Evolutionary conservation across 2,329 filamentous ascomycete species (phyloP).

Genomic region (Stemphylium beticola): DNA sequence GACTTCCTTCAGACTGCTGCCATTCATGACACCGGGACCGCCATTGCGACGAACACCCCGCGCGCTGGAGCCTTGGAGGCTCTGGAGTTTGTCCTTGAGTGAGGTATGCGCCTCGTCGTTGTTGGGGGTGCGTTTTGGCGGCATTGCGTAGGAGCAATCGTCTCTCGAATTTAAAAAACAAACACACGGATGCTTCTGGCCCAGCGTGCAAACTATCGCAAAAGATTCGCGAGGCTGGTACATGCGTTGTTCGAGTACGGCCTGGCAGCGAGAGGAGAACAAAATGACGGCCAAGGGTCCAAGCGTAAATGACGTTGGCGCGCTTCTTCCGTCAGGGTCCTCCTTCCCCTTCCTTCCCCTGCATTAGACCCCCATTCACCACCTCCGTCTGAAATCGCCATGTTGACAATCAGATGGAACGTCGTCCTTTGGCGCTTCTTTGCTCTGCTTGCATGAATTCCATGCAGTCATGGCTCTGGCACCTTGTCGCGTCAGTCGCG

Average conservation of each 20-base stretch:
- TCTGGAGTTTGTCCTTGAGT: constrained; percentile 53
- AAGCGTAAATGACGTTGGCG: constrained; percentile 23
- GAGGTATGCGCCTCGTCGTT: constrained; percentile 48
- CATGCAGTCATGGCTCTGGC: background rate
- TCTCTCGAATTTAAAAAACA: background rate
- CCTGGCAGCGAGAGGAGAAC: constrained; percentile 14
- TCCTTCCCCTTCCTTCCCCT: constrained; percentile 10
- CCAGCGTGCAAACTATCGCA: background rate
- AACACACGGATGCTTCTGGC: constrained; percentile 1
- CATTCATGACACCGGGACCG: constrained; percentile 31
- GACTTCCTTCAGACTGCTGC: constrained; percentile 48
- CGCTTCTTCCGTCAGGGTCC: constrained; percentile 15
- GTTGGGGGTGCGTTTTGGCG: constrained; percentile 42
- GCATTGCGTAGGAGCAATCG: constrained; percentile 37
- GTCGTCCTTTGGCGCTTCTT: background rate
- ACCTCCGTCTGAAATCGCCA: background rate
- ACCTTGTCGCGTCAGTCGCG: constrained; percentile 12
- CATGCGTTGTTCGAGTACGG: constrained; percentile 12
- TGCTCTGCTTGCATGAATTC: background rate
- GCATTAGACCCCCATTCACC: constrained; percentile 5
- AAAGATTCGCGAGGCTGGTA: constrained; percentile 2
- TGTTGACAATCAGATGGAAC: background rate
- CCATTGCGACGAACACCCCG: constrained; percentile 48
- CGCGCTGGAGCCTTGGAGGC: constrained; percentile 46
- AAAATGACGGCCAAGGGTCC: constrained; percentile 18